Percentiles rank a stretch among this genome's conserved stretches.
Conservation (phyloP, 352 stramenopile species). For the Saprolegnia diclina region DNA sequence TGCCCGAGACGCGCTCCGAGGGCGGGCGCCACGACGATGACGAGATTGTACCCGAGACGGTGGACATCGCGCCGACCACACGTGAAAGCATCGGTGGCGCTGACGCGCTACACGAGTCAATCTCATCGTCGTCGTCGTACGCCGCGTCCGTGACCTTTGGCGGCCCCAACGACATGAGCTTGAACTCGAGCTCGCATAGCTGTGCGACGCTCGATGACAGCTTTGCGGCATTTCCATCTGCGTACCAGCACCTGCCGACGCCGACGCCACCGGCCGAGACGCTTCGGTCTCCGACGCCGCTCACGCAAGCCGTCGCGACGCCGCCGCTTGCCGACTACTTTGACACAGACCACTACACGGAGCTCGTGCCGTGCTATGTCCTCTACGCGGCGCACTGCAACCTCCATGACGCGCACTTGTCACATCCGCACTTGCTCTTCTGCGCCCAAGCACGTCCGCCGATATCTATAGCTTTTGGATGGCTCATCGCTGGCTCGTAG, state of each 20-base stretch:
- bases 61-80: neutral
- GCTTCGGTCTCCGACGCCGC: neutral
- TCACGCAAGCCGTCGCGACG: conserved; percentile 16
- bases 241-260: conserved; percentile 23
- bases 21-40: neutral
- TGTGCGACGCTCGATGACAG: conserved; percentile 16
- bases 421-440: conserved; percentile 62
- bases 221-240: conserved; percentile 24
- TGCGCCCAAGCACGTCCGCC: conserved; percentile 42
- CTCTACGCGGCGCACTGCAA: conserved; percentile 34
- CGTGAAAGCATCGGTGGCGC: neutral
- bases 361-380: conserved; percentile 59
- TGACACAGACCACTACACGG: conserved; percentile 55
- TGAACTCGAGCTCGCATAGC: conserved; percentile 11
- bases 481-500: neutral
- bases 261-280: conserved; percentile 24
- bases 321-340: conserved; percentile 55
- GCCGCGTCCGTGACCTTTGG: neutral
- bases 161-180: neutral
- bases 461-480: neutral
- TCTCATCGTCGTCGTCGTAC: neutral
- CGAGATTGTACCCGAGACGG: conserved; percentile 10
- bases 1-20: neutral
- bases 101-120: neutral
- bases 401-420: conserved; percentile 37